Percentiles rank a stretch among this genome's conserved stretches.
Evolutionary conservation across 2,329 filamentous ascomycete genomes (phyloP).

Genomic region (Biscogniauxia mediterranea): DNA sequence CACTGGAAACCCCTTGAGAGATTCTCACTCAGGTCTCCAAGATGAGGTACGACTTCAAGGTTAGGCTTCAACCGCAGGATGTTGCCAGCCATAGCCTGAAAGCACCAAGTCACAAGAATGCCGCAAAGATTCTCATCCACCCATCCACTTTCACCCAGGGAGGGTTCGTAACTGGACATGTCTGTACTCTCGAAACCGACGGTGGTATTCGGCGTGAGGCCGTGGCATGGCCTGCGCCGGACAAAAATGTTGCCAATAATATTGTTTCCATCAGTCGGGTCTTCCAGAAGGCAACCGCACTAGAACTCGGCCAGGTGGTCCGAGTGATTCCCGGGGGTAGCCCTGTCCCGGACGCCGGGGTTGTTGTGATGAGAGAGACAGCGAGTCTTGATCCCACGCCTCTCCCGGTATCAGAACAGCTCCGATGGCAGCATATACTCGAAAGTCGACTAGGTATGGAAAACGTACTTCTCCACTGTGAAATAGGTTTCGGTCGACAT

Average conservation of each 20-base stretch:
- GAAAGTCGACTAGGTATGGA: conserved; percentile 29
- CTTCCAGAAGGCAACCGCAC: conserved; percentile 68
- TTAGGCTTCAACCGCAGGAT: conserved; percentile 33
- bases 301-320: conserved; percentile 68
- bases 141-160: conserved; percentile 29
- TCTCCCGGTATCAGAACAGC: conserved; percentile 29
- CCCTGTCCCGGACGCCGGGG: conserved; percentile 52
- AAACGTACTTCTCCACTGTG: background rate
- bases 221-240: conserved; percentile 49
- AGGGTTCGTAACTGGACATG: conserved; percentile 28
- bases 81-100: conserved; percentile 25
- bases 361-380: conserved; percentile 60
- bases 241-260: conserved; percentile 63
- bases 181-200: conserved; percentile 40
- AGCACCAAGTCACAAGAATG: conserved; percentile 32
- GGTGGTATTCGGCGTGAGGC: conserved; percentile 40
- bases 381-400: conserved; percentile 41
- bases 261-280: conserved; percentile 71
- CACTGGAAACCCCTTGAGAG: conserved; percentile 2
- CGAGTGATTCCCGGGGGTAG: conserved; percentile 58
- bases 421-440: conserved; percentile 30
- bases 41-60: conserved; percentile 30
- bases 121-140: conserved; percentile 34
- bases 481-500: background rate
- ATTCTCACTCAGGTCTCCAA: conserved; percentile 7